A percentile compares a stretch with the other conserved stretches of the same genome.
Evolutionary conservation across 108 stramenopile species (phyloP).

Genomic region (Nitzschia palea): DNA sequence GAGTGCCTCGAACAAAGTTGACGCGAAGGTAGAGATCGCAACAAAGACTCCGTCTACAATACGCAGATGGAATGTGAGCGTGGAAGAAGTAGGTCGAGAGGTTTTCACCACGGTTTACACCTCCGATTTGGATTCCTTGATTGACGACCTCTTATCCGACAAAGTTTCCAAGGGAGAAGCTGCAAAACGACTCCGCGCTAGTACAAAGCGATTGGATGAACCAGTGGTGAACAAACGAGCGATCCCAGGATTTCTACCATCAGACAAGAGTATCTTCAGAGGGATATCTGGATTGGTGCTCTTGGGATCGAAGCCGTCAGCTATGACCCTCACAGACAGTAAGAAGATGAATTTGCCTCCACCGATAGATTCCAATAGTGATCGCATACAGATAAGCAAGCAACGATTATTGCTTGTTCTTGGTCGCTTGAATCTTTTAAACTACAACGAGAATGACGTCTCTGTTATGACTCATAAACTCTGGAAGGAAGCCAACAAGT

Average conservation of each 20-base stretch:
- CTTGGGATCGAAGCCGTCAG: conserved; percentile 69
- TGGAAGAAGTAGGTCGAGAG: conserved; percentile 27
- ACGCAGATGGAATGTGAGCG: conserved; percentile 48
- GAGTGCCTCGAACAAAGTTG: background rate
- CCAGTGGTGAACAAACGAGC: conserved; percentile 71
- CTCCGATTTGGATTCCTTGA: conserved; percentile 57
- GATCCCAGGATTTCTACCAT: conserved; percentile 75
- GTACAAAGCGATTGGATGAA: conserved; percentile 41
- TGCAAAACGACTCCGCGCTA: conserved; percentile 42
- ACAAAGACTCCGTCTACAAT: conserved; percentile 33
- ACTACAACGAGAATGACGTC: conserved; percentile 21
- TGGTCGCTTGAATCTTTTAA: conserved; percentile 34
- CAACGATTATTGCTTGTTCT: conserved; percentile 54
- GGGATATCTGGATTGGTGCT: conserved; percentile 62
- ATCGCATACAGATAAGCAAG: conserved; percentile 69
- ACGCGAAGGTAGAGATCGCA: background rate
- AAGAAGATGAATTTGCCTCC: conserved; percentile 63
- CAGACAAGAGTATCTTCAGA: conserved; percentile 66
- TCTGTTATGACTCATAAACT: conserved; percentile 39
- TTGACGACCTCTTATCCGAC: conserved; percentile 52
- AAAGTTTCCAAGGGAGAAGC: conserved; percentile 46
- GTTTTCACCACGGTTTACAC: conserved; percentile 79
- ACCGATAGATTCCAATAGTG: conserved; percentile 50
- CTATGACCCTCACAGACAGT: conserved; percentile 70
- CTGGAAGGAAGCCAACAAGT: conserved; percentile 48